A percentile compares a stretch with the other conserved stretches of the same genome.
These are phyloP conservation scores for Hypocreales sp. DNA, from an alignment of 2,329 filamentous ascomycete species.

Conservation along the genomic window DNA sequence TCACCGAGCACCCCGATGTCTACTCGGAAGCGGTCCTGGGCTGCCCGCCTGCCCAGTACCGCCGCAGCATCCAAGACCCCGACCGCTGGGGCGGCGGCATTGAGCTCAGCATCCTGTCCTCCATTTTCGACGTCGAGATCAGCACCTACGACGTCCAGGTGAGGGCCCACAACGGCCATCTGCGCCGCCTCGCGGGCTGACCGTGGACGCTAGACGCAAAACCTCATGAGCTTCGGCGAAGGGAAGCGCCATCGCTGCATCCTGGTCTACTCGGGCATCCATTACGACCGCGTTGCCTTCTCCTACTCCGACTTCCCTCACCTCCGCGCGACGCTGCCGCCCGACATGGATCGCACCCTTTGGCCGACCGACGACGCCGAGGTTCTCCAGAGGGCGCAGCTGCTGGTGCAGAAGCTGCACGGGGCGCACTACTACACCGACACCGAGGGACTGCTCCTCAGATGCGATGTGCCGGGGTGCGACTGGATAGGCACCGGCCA, in stretches of 20 bases:
- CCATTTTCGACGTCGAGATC: constrained; percentile 76
- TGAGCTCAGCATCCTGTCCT: constrained; percentile 70
- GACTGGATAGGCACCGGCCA: constrained; percentile 54
- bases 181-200: neutral
- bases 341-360: constrained; percentile 56
- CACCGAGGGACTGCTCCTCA: constrained; percentile 63
- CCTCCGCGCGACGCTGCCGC: constrained; percentile 39
- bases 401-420: constrained; percentile 48
- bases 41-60: constrained; percentile 58
- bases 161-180: no score
- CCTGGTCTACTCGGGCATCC: constrained; percentile 80
- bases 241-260: constrained; percentile 54
- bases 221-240: constrained; percentile 55
- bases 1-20: constrained; percentile 53
- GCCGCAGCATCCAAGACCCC: constrained; percentile 61
- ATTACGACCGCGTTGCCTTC: constrained; percentile 82
- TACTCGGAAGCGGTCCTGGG: constrained; percentile 71
- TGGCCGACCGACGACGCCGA: constrained; percentile 43
- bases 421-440: constrained; percentile 78
- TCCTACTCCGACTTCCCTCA: constrained; percentile 44
- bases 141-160: constrained; percentile 66
- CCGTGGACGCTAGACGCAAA: constrained; percentile 12
- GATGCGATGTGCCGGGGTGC: constrained; percentile 53
- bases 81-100: constrained; percentile 87
- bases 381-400: constrained; percentile 52